Base-by-base conservation (phyloP, 1,139 yeast genomes). In the Candida albicans region DNA sequence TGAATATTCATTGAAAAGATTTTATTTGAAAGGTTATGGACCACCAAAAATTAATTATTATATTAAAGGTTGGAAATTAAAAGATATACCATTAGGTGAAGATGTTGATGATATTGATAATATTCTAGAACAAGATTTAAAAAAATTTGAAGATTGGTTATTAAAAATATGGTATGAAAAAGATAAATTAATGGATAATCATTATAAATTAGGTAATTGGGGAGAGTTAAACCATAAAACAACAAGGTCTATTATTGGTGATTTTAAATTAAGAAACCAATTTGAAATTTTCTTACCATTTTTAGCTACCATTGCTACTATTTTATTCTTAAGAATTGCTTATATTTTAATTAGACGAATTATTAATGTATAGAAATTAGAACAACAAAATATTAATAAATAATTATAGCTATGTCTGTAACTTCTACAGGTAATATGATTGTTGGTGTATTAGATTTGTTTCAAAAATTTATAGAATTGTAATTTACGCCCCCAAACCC, bases 91-190 rank as follows among this genome's bases (percentile, higher is more conserved):
- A 2, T 59, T 82, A 42, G 84, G 83, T 8, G 77, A 78, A 39
- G 58, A 59, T 8, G 42, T 40, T n/a, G 56, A 56, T 14, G 75
- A 69, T 46, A 71, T 73, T 8, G 80, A 73, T 43, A 75, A 75
- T 35, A 79, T 76, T 32, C 63, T 58, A 8, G 62, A 59, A 2
- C 77, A 70, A 43, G 72, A 67, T 44, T 62, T 76, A 52, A 56
- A 62, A 38, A 50, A 49, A 11, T 90, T 93, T 59, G 89, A 84
- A 47, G 64, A 73, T 27, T 93, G 99, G 99, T 64, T 93, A 39
- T 75, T 73, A 50, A 65, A 75, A 2, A 65, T 80, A n/a, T 93
- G 98, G 98, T 61, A 69, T 36, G 84, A 81, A 50, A 93, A 93
- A 62, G 98, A 93, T 62, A 64, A 62, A 38, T 61, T 84, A 45